These are phyloP conservation scores for Globisporangium viniferum DNA, from an alignment of 352 stramenopile species.

Conservation along the genomic window DNA sequence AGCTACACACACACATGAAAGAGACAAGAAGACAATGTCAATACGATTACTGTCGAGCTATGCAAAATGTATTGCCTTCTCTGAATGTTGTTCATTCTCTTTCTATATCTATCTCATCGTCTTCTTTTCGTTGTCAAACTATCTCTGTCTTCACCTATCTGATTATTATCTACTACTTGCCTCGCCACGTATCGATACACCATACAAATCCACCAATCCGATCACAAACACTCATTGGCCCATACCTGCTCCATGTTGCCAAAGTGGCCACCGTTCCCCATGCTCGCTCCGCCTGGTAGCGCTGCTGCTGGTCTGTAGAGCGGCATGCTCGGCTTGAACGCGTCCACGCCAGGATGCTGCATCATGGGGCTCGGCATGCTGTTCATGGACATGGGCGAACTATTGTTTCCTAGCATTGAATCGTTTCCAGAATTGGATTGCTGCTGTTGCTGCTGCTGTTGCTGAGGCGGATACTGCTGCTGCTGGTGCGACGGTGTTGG, in stretches of 20 bases:
- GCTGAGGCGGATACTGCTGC: conserved; percentile 13
- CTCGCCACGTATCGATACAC: background rate
- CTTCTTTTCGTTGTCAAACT: background rate
- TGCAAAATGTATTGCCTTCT: conserved; percentile 1
- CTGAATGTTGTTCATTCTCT: background rate
- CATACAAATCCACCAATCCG: background rate
- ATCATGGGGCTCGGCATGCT: conserved; percentile 10
- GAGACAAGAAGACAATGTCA: background rate
- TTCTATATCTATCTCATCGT: conserved; percentile 5
- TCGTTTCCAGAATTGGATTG: conserved; percentile 21
- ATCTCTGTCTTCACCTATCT: background rate
- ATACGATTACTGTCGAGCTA: background rate
- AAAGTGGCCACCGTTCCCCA: conserved; percentile 25
- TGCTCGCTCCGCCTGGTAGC: conserved; percentile 14
- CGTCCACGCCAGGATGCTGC: conserved; percentile 26
- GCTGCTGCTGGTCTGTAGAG: conserved; percentile 47
- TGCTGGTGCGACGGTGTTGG: conserved; percentile 18
- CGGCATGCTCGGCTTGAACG: conserved; percentile 33
- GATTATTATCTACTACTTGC: background rate
- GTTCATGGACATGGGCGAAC: conserved; percentile 8
- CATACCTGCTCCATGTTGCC: conserved; percentile 60
- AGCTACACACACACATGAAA: background rate
- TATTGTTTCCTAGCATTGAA: conserved; percentile 19
- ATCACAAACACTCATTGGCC: conserved; percentile 16
- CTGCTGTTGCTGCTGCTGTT: conserved; percentile 24